Evolutionary conservation across 441 rosid genomes (phyloP).

Genomic region (Breynia disticha): DNA sequence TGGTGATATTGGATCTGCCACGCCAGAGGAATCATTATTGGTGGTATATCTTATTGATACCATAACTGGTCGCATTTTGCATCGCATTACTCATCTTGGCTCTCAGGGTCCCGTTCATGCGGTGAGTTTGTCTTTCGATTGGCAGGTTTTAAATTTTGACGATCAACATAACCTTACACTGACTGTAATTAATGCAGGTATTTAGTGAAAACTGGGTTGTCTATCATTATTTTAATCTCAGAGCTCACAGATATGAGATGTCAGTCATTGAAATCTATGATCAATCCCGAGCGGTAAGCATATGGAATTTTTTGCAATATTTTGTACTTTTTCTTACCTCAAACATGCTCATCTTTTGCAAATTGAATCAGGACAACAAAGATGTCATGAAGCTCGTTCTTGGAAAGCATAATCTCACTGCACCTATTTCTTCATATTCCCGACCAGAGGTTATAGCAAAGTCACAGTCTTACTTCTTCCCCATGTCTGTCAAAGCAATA

Average conservation of each 20-base stretch:
- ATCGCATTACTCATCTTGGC: slow-evolving; percentile 92
- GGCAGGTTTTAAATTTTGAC: slow-evolving; percentile 4
- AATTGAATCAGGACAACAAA: slow-evolving; percentile 76
- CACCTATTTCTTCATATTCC: slow-evolving; percentile 75
- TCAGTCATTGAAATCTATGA: slow-evolving; percentile 92
- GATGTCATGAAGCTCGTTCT: slow-evolving; percentile 86
- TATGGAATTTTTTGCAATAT: neutral
- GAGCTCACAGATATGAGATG: slow-evolving; percentile 96
- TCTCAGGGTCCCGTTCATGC: slow-evolving; percentile 92
- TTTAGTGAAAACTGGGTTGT: slow-evolving; percentile 98
- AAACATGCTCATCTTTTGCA: slow-evolving; percentile 11
- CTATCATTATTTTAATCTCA: slow-evolving; percentile 93
- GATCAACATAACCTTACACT: neutral
- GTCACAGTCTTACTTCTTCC: slow-evolving; percentile 90
- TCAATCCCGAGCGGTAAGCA: slow-evolving; percentile 89
- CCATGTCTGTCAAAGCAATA: slow-evolving; percentile 81
- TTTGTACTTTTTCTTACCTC: slow-evolving; percentile 1
- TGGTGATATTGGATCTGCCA: slow-evolving; percentile 77
- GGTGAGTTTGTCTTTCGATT: slow-evolving; percentile 37
- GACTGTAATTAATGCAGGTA: slow-evolving; percentile 40
- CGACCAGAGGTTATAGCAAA: slow-evolving; percentile 75
- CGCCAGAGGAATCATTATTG: slow-evolving; percentile 81
- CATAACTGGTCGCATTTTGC: slow-evolving; percentile 80
- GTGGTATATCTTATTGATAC: slow-evolving; percentile 87
- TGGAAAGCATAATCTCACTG: slow-evolving; percentile 93